Evolutionary conservation across 169 alveolate species (phyloP).

Genomic region (Plasmodium yoelii): DNA sequence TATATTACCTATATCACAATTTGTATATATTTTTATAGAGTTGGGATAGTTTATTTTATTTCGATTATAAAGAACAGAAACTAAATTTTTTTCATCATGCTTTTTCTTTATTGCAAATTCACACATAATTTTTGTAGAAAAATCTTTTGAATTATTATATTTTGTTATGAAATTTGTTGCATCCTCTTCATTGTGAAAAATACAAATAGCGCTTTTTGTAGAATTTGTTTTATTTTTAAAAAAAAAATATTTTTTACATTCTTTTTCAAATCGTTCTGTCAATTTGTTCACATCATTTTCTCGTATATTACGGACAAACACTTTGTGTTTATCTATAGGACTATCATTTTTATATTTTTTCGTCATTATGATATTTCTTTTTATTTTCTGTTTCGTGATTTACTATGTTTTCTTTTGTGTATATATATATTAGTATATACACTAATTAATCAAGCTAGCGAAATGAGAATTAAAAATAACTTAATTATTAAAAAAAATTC

Average conservation of each 20-base stretch:
- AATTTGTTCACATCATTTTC: slow-evolving; percentile 27
- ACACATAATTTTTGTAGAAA: slow-evolving; percentile 35
- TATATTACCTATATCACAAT: slow-evolving; percentile 29
- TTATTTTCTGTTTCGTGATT: not conserved
- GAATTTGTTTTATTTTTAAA: slow-evolving; percentile 44
- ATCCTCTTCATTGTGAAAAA: slow-evolving; percentile 32
- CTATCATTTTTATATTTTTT: slow-evolving; percentile 13
- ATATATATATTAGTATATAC: not conserved
- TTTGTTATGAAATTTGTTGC: slow-evolving; percentile 59
- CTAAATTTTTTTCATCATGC: slow-evolving; percentile 18
- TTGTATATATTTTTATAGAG: slow-evolving; percentile 28
- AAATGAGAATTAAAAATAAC: too few species aligned
- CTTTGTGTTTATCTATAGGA: slow-evolving; percentile 54
- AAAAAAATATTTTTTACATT: slow-evolving; percentile 54
- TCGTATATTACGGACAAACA: slow-evolving; percentile 50
- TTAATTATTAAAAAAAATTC: too few species aligned
- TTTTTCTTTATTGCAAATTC: slow-evolving; percentile 66
- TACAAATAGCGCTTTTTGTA: slow-evolving; percentile 58
- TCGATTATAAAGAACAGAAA: slow-evolving; percentile 22
- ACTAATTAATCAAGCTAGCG: too few species aligned
- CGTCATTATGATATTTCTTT: not conserved
- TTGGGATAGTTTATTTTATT: slow-evolving; percentile 36
- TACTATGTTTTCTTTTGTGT: not conserved
- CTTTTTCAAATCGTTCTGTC: slow-evolving; percentile 33
- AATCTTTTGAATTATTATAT: slow-evolving; percentile 18